Base-by-base conservation (phyloP, 2,329 filamentous ascomycete genomes). In the Diaporthe humulicola region DNA sequence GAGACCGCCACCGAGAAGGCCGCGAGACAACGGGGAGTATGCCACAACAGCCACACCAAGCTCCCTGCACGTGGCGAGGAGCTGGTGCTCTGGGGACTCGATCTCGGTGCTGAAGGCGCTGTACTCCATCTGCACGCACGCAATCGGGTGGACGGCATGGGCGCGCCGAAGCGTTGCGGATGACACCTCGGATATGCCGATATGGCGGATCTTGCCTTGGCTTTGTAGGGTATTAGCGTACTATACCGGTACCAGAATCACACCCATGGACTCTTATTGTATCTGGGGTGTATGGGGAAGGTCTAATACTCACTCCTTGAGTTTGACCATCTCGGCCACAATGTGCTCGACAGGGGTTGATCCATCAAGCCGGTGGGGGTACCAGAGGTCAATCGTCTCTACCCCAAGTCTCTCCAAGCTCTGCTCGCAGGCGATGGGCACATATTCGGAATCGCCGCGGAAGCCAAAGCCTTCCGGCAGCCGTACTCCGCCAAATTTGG, bases 11-110 rank as follows among this genome's bases (percentile, higher is more conserved):
- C 87, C 86, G 12, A 91, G 79, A 76, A 91, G 83, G 2, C 90
- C 90, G 4, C 89, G 86, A 8, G 89, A 89, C 10, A 91, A 85
- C 1, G 90, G 90, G 30, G 86, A 87, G 81, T 90, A 91, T 1
- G 88, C 87, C 1, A 92, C 85, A 19, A 90, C 82, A 2, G 87
- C 84, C 7, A 90, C 82, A 2, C 89, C 89, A 1, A 91, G 84
- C 77, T 91, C 88, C 30, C 88, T 84, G 25, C 84, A 87, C 0
- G 89, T 88, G 50, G 85, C 82, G 15, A 91, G 80, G 40, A 91
- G 79, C 22, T 84, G 82, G 10, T 86, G 87, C 7, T 85, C 81
- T 5, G 79, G 82, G 22, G 87, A 87, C 80, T 93, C 91, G 76
- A 93, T 90, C 74, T 90, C 86, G 45, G 93, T 85, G 4, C 86